Evolutionary conservation across 2,329 filamentous ascomycete species (phyloP), one percentile per base, ranked within the genome.

Genomic region (Fusarium chlamydosporum): DNA sequence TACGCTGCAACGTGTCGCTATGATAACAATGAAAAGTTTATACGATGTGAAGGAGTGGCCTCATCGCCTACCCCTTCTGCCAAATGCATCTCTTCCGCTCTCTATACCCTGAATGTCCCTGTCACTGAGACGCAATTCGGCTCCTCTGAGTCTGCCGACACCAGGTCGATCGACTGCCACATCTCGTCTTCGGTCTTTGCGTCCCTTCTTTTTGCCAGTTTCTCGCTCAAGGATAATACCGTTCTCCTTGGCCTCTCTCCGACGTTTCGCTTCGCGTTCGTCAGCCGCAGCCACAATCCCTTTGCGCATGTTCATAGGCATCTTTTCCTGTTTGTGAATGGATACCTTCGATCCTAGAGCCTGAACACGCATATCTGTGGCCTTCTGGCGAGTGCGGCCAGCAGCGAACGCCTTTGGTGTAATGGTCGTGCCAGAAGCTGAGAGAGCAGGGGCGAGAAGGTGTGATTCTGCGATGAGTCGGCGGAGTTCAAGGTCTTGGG

Each of bases 401-500:
- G 83, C 81, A 31, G 82, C 76, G 66, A 86, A 86, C 63, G 79
- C 78, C 55, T 77, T 82, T 51, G 78, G 76, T 43, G 76, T 75
- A 40, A 80, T 76, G 43, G 81, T 73, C 16, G 80, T 76, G 42
- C 76, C 69, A 51, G 79, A 77, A 57, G 79, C 75, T 23, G 86
- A 75, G 18, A 85, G 83, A 43, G 86, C 84, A 5, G 78, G 75
- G 13, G 75, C 67, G 59, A 98, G 89, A 64, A 98, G 90, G 80
- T 97, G 94, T 0, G 94, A 97, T 84, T 99, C 96, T 72, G 91
- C 87, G 60, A 99, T 88, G 40, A 99, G 89, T 46, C 94, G 91
- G 78, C 97, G 95, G 15, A 99, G 89, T 38, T 93, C 94, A 55
- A 97, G 89, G 78, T 98, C 96, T 79, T 97, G 94, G 77, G 94